These are phyloP conservation scores for Glutinoglossum americanum DNA, from an alignment of 495 filamentous ascomycete genomes.

Conservation along the genomic window DNA sequence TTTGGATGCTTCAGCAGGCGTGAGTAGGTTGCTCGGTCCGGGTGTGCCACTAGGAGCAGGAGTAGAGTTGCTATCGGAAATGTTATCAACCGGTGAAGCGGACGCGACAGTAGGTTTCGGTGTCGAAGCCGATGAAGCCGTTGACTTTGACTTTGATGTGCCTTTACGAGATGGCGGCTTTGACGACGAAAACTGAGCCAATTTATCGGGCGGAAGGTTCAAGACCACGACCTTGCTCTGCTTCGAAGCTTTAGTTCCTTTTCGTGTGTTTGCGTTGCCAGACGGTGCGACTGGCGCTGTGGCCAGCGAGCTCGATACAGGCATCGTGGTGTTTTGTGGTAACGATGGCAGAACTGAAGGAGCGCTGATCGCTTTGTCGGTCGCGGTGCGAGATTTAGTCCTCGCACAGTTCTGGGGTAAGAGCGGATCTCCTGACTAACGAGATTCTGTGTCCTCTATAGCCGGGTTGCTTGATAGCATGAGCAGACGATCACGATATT, in stretches of 20 bases:
- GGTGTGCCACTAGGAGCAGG: slow-evolving; percentile 14
- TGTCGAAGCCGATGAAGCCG: background rate
- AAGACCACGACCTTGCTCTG: slow-evolving; percentile 5
- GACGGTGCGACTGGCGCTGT: background rate
- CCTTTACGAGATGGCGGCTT: background rate
- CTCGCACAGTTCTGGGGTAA: background rate
- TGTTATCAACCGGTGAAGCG: slow-evolving; percentile 18
- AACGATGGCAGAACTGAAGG: background rate
- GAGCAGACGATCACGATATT: slow-evolving; percentile 1
- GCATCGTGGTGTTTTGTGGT: background rate
- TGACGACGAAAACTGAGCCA: slow-evolving; percentile 1
- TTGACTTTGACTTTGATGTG: slow-evolving; percentile 3
- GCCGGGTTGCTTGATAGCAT: background rate
- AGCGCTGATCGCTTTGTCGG: background rate
- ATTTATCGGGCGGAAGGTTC: slow-evolving; percentile 3
- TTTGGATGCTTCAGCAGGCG: slow-evolving; percentile 30
- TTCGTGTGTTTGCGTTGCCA: background rate
- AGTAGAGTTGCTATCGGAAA: slow-evolving; percentile 26
- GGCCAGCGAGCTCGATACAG: background rate
- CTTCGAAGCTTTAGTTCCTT: slow-evolving; percentile 1
- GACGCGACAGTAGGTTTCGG: slow-evolving; percentile 2
- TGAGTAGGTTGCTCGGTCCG: slow-evolving; percentile 23
- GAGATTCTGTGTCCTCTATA: background rate
- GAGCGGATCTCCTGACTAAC: background rate
- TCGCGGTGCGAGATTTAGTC: background rate